Conservation (phyloP, 192 early-diverging fungal species). For the Allomyces javanicus region DNA sequence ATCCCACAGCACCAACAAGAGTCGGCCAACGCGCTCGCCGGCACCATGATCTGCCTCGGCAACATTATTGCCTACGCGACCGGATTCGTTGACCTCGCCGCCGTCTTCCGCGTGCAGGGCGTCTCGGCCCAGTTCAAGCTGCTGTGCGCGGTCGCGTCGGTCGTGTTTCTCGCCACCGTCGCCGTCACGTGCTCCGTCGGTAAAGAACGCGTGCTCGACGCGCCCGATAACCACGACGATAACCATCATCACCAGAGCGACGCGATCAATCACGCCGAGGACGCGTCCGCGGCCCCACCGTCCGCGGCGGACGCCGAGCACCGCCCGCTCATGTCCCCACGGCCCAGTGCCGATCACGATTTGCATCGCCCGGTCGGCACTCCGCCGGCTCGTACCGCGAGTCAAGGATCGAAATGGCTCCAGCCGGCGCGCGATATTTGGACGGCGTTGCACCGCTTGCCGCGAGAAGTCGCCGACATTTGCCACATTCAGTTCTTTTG, state of each 20-base stretch:
- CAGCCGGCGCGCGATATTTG: no score
- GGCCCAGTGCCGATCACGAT: no score
- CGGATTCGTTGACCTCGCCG: constrained; percentile 58
- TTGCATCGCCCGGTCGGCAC: no score
- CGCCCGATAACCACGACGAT: constrained; percentile 21
- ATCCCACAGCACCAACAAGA: constrained; percentile 63
- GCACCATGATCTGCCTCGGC: constrained; percentile 63
- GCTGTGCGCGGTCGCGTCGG: constrained; percentile 50
- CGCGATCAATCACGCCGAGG: not conserved
- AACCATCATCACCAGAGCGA: constrained; percentile 8
- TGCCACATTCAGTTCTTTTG: constrained; percentile 83
- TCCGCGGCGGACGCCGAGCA: no score
- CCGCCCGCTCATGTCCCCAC: no score
- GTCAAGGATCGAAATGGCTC: no score
- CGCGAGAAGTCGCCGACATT: constrained; percentile 33
- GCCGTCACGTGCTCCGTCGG: constrained; percentile 44
- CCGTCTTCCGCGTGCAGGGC: constrained; percentile 43
- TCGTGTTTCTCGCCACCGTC: constrained; percentile 34
- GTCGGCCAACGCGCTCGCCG: constrained; percentile 61
- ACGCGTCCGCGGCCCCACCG: no score
- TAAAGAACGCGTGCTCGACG: constrained; percentile 14
- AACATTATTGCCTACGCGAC: constrained; percentile 71
- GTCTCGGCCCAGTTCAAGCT: constrained; percentile 52
- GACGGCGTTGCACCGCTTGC: no score
- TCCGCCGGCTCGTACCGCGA: no score